Conservation (phyloP, 192 early-diverging fungal genomes). For the Linnemannia hyalina region DNA sequence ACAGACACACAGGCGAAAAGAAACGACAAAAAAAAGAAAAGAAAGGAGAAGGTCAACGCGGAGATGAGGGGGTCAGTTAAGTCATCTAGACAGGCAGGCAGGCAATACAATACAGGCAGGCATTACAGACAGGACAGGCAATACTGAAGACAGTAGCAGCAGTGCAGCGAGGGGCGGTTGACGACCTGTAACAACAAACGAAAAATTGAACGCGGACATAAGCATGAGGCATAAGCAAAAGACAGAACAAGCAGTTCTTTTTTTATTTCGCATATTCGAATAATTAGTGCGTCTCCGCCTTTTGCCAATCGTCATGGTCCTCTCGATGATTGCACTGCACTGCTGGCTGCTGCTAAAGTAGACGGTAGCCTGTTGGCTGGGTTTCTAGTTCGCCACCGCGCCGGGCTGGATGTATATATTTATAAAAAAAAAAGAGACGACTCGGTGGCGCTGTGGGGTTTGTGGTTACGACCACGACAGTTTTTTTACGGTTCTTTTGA, state of each 20-base stretch:
- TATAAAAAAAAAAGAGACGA: neutral
- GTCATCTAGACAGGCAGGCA: neutral
- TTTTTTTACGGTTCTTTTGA: too few species aligned
- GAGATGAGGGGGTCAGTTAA: neutral
- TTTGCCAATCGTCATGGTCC: neutral
- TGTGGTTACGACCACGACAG: too few species aligned
- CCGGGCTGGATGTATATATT: neutral
- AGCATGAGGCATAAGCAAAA: too few species aligned
- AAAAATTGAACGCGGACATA: too few species aligned
- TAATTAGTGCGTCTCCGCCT: neutral
- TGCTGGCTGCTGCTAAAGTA: neutral
- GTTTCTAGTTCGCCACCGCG: neutral
- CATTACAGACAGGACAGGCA: neutral
- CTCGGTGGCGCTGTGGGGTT: neutral
- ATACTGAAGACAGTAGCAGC: too few species aligned
- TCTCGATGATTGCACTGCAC: neutral
- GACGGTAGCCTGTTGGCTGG: neutral
- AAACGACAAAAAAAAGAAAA: neutral
- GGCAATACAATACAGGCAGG: neutral
- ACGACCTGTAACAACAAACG: neutral
- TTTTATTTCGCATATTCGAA: too few species aligned
- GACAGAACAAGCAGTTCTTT: too few species aligned
- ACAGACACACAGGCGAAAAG: neutral
- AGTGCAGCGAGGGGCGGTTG: constrained; percentile 1
- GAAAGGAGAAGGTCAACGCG: neutral